Evolutionary conservation across 1,284 basidiomycete genomes (phyloP), one percentile per base, ranked within the genome.

Genomic region (Neonothopanus nambi): DNA sequence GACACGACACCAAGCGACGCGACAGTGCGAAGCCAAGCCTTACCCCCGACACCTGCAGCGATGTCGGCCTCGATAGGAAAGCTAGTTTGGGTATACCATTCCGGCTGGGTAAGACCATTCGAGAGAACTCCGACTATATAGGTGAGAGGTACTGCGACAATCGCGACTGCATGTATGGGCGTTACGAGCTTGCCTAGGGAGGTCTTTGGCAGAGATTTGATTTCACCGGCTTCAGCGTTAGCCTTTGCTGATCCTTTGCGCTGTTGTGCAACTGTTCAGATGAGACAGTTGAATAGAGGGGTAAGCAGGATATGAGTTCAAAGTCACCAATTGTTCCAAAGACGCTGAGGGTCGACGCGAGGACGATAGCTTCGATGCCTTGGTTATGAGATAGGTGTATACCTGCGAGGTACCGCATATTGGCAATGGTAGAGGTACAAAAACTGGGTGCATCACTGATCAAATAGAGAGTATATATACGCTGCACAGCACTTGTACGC

Each of bases 91-190:
- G 43, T 44, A 59, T 71, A 61, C 70, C 70, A 73, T 5, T 55
- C 41, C 5, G 70, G 70, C 52, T 72, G 71, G 28, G 60, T 54
- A 24, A 71, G 58, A 12, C 60, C 55, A 50, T 68, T 71, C 23
- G 61, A 46, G n/a, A 53, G 40, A 9, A 72, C 61, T 2, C 60
- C 56, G 6, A 45, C 40, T 13, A 64, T 61, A 49, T 68, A 72
- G 8, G 65, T 51, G 3, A 61, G 44, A 18, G 68, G 63, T 28
- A 63, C 59, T 30, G 62, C 42, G 18, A 63, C 18, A 6, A 52
- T 52, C 4, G 65, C 53, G n/a, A 66, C 13, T 3, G 59, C 61
- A 45, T 72, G 70, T 12, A 65, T 42, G 3, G 68, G 65, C n/a
- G 63, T 53, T 12, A 69, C 48, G 49, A 69, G 15, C 40, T 61